Conservation (phyloP, 2,329 filamentous ascomycete genomes). For the Stylonectria norvegica region DNA sequence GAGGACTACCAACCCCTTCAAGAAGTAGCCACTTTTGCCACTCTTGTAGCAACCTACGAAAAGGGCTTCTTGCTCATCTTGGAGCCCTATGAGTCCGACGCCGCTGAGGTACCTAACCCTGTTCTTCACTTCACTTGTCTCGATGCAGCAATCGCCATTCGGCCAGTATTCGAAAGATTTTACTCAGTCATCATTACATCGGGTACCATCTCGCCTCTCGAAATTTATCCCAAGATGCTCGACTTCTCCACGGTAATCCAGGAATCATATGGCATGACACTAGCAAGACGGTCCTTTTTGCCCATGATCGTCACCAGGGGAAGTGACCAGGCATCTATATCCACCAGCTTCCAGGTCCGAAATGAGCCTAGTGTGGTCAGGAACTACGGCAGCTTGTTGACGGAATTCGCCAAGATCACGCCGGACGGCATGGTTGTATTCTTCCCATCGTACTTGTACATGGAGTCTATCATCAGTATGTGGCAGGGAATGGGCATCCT, state of each 20-base stretch:
- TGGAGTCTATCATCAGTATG: slow-evolving; percentile 98
- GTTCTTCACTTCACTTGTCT: slow-evolving; percentile 96
- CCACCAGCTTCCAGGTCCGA: slow-evolving; percentile 89
- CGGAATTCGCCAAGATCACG: slow-evolving; percentile 93
- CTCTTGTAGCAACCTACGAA: slow-evolving; percentile 92
- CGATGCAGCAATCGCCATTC: slow-evolving; percentile 96
- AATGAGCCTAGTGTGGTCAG: slow-evolving; percentile 96
- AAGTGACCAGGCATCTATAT: slow-evolving; percentile 89
- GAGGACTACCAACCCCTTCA: slow-evolving; percentile 97
- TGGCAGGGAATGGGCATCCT: slow-evolving; percentile 99
- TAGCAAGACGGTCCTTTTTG: slow-evolving; percentile 89
- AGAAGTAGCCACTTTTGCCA: slow-evolving; percentile 96
- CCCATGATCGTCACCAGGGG: slow-evolving; percentile 97
- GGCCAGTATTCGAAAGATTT: slow-evolving; percentile 95
- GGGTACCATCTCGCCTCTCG: slow-evolving; percentile 90
- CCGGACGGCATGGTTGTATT: slow-evolving; percentile 99
- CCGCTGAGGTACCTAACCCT: slow-evolving; percentile 91
- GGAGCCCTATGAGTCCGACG: slow-evolving; percentile 96
- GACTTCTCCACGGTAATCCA: slow-evolving; percentile 89
- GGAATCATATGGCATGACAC: slow-evolving; percentile 95
- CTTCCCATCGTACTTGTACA: slow-evolving; percentile 97
- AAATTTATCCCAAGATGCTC: slow-evolving; percentile 99
- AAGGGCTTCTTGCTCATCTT: slow-evolving; percentile 93
- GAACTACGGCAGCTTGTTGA: slow-evolving; percentile 90
- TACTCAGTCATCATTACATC: slow-evolving; percentile 98